These are phyloP conservation scores for Rhodotorula kratochvilovae DNA, from an alignment of 768 basidiomycete species.

Conservation along the genomic window DNA sequence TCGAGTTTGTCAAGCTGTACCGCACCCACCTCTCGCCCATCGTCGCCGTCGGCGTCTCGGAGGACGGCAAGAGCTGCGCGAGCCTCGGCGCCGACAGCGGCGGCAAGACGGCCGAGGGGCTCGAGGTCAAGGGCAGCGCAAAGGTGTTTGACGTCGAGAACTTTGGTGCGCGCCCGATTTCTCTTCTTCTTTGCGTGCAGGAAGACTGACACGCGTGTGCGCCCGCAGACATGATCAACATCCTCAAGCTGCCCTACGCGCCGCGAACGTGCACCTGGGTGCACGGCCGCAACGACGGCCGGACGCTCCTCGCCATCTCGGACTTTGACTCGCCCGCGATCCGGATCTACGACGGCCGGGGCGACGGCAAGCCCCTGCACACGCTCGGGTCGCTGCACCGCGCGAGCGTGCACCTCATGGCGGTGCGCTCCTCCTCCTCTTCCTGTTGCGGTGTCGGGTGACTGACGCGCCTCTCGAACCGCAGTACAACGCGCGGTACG, in stretches of 20 bases:
- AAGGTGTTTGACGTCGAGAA: conserved; percentile 98
- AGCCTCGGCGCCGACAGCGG: conserved; percentile 72
- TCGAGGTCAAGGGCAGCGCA: conserved; percentile 57
- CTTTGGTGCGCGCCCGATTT: conserved; percentile 64
- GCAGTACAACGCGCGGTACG: conserved; percentile 84
- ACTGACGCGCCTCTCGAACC: conserved; percentile 49
- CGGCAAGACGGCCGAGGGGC: conserved; percentile 30
- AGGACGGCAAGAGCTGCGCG: conserved; percentile 87
- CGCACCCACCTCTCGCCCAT: conserved; percentile 82
- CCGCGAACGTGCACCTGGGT: conserved; percentile 95
- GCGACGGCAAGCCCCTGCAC: conserved; percentile 70
- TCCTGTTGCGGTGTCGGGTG: not conserved
- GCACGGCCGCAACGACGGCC: conserved; percentile 78
- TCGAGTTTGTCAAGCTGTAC: conserved; percentile 98
- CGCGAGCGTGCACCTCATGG: conserved; percentile 84
- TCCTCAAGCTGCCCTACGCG: conserved; percentile 78
- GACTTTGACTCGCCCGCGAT: conserved; percentile 71
- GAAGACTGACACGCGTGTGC: not conserved
- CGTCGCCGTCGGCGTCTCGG: conserved; percentile 73
- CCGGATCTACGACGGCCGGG: conserved; percentile 86
- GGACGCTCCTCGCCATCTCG: conserved; percentile 81
- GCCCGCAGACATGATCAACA: conserved; percentile 90
- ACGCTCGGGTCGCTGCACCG: conserved; percentile 74
- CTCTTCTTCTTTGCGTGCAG: too few relatives aligned
- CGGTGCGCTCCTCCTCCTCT: conserved; percentile 55